Base-by-base conservation (phyloP, 306 rosid genomes). In the Crataegus laevigata region DNA sequence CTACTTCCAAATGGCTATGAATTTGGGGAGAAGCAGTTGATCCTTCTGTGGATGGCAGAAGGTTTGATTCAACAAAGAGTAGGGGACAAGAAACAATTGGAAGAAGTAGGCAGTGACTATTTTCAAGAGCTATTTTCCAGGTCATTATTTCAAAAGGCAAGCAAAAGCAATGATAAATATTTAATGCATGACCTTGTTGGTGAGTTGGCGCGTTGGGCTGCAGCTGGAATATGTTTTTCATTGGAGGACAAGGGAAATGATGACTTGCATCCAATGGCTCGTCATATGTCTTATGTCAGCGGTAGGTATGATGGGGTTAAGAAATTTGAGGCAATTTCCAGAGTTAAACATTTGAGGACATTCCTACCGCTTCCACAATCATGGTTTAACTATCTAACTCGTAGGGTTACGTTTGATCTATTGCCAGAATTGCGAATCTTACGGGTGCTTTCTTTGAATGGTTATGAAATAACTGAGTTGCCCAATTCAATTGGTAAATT, bases 161-260 rank as follows among this genome's bases (percentile, higher is more conserved):
- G 26, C 26, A 15, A 4, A 9, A 42, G 15, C 0, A 7, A 0
- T 63, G 10, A 36, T 36, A 36, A 36, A 10, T 78, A 75, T 45
- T 22, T 68, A 26, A 83, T 86, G 84, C 89, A 85, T 75, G 87
- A 80, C 14, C 85, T 85, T 36, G n/a, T 85, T 7, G 60, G 79
- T 57, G 89, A 85, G 38, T 62, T 85, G 26, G 89, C 85, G 6
- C 42, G 38, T 32, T 68, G 11, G 70, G 75, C 77, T 25, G 45
- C 32, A 6, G 54, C 69, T 8, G 29, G 55, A 19, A 63, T 68
- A 19, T 80, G 77, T 2, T 51, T 70, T 2, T 18, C 51, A 3
- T 1, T 73, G 3, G 73, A 36, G 19, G 60, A 2, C 14, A 15
- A 58, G 0, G 9, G 3, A 29, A 18, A 36, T 36, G 40, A 0